Base-by-base conservation (phyloP, 768 basidiomycete genomes). In the Baorangia bicolor region DNA sequence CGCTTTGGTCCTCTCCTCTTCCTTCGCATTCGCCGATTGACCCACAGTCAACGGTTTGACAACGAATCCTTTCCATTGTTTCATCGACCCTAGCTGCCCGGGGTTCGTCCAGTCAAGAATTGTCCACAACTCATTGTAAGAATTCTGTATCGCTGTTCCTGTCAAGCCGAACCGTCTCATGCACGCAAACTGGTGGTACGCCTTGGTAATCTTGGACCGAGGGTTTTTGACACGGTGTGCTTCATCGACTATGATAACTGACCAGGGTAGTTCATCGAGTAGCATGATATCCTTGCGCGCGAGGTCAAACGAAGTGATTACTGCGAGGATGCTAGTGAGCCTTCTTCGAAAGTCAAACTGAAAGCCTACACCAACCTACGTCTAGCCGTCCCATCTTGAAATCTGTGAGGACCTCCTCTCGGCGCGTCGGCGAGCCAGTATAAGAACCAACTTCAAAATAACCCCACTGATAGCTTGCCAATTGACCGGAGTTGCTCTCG, bases 71-170 rank as follows among this genome's bases (percentile, higher is more conserved):
- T 85, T 81, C 94, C 94, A 98, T 59, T 98, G 85, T 31, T 77
- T 78, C 27, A 74, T 66, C 0, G 83, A 85, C 0, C 95, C 96
- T 10, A 96, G 70, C 25, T 76, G 75, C 0, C 87, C 90, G 0
- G 94, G 93, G 57, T 87, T 89, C n/a, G 88, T 88, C 90, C 93
- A 98, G 66, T 96, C 85, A 31, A 98, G 73, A 33, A 99, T 85
- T 1, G 92, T 90, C 90, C 93, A 95, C 62, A 98, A 76, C 69
- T 98, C 96, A 40, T 83, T 80, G 66, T 95, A 94, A 1, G 85
- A 82, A 62, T 98, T 99, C 66, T 98, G 96, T 34, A 89, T 81
- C 10, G 85, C 80, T n/a, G 80, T 82, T 9, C 91, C 94, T 0
- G 94, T 97, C 42, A 98, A 76, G 0, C 93, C 96, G 62, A 96